These are phyloP conservation scores for Euphorbia corollata DNA, from an alignment of 441 rosid genomes.

Conservation along the genomic window DNA sequence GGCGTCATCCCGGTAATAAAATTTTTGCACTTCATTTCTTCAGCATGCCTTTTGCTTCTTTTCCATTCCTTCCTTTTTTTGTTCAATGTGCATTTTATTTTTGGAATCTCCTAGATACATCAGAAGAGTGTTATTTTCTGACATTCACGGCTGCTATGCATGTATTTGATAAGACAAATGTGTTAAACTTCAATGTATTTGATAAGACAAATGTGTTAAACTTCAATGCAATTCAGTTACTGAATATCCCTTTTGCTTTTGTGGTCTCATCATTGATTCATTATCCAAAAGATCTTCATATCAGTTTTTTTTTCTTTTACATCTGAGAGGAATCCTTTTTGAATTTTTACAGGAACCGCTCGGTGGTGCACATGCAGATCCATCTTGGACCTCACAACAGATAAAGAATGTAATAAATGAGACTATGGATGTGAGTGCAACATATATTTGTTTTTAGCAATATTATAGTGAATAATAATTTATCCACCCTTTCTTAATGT, in stretches of 20 bases:
- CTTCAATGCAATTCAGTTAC: constrained; percentile 5
- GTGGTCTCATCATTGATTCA: background rate
- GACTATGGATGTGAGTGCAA: constrained; percentile 55
- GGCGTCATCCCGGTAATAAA: constrained; percentile 70
- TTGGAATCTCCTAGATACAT: background rate
- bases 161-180: background rate
- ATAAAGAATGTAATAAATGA: constrained; percentile 65
- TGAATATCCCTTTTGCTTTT: background rate
- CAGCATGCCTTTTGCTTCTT: constrained; percentile 2
- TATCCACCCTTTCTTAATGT: background rate
- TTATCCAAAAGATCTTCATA: constrained; percentile 14
- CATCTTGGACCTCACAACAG: constrained; percentile 65
- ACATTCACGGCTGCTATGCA: background rate
- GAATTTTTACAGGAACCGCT: constrained; percentile 70
- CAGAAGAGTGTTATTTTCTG: background rate
- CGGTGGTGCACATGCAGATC: constrained; percentile 91
- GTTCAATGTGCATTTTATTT: no score
- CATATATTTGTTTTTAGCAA: constrained; percentile 7
- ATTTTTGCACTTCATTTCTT: constrained; percentile 12
- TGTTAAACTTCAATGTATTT: constrained; percentile 10
- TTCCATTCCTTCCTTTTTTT: no score
- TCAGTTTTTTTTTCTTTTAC: constrained; percentile 15
- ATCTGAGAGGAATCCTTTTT: constrained; percentile 14
- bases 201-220: background rate
- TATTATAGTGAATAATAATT: background rate